Evolutionary conservation across 78 protist species (phyloP).

Genomic region (Kipferlia bialata): DNA sequence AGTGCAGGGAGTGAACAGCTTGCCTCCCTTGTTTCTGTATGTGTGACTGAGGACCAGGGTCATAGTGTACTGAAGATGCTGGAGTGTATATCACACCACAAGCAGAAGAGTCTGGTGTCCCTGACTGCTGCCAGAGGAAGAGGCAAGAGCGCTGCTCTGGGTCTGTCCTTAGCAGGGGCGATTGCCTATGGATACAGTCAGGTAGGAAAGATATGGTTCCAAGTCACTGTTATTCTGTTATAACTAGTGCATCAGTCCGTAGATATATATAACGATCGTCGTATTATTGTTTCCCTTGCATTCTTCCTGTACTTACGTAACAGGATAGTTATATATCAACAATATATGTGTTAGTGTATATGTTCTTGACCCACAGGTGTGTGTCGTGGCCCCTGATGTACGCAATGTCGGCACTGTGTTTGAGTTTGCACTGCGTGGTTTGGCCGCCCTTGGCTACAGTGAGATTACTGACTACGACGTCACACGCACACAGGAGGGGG

Average conservation of each 20-base stretch:
- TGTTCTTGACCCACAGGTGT: background rate
- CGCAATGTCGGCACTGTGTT: constrained; percentile 61
- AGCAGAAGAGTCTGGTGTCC: constrained; percentile 60
- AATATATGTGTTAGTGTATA: background rate
- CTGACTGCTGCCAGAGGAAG: constrained; percentile 96
- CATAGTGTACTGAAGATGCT: constrained; percentile 55
- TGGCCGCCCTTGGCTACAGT: constrained; percentile 60
- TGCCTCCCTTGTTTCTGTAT: background rate
- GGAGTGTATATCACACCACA: constrained; percentile 76
- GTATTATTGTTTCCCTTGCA: background rate
- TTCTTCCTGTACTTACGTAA: constrained; percentile 3
- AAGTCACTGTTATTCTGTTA: background rate
- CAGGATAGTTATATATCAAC: background rate
- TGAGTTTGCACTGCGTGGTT: constrained; percentile 77
- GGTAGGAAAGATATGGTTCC: background rate
- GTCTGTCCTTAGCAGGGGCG: constrained; percentile 78
- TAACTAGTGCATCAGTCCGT: constrained; percentile 1
- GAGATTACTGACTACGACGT: background rate
- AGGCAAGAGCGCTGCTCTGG: constrained; percentile 96
- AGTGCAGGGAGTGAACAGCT: constrained; percentile 22
- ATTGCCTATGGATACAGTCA: constrained; percentile 71
- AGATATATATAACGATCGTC: background rate
- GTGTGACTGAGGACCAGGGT: constrained; percentile 58
- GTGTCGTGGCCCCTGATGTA: background rate
- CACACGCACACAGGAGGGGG: background rate